Evolutionary conservation across 2,329 filamentous ascomycete genomes (phyloP).

Genomic region (Fonsecaea multimorphosa): DNA sequence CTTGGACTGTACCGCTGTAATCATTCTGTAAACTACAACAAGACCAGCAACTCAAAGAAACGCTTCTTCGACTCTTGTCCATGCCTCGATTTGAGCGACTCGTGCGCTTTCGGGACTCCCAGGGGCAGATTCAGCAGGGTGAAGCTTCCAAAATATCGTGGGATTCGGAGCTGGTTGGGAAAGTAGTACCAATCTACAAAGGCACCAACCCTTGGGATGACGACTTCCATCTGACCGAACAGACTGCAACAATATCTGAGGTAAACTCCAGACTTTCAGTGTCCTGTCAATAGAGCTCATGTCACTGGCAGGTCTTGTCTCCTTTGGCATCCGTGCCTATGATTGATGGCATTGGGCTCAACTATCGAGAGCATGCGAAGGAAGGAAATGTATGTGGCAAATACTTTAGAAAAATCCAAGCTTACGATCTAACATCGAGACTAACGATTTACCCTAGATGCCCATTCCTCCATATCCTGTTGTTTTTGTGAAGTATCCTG

Average conservation of each 20-base stretch:
- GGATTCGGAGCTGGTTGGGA: background rate
- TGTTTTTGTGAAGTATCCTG: constrained; percentile 11
- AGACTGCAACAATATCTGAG: constrained; percentile 2
- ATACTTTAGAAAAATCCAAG: background rate
- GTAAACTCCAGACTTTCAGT: background rate
- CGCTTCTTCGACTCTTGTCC: too few species aligned
- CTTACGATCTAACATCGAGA: background rate
- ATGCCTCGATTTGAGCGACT: constrained; percentile 6
- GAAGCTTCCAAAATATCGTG: background rate
- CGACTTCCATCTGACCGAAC: background rate
- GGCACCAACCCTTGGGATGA: background rate
- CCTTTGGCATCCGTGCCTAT: constrained; percentile 42
- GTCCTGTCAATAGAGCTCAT: background rate
- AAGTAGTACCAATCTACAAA: background rate
- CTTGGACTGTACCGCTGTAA: too few species aligned
- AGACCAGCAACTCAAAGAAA: too few species aligned
- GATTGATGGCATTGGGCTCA: constrained; percentile 30
- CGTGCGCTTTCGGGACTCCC: background rate
- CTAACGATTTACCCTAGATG: background rate
- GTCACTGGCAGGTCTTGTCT: constrained; percentile 40
- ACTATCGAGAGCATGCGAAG: constrained; percentile 29
- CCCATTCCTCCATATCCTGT: background rate
- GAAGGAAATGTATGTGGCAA: constrained; percentile 27
- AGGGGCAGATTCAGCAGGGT: background rate
- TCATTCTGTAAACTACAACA: too few species aligned